phyloP scores from a whole-genome alignment of 2,329 filamentous ascomycete species.

The Keithomyces neogunnii region DNA sequence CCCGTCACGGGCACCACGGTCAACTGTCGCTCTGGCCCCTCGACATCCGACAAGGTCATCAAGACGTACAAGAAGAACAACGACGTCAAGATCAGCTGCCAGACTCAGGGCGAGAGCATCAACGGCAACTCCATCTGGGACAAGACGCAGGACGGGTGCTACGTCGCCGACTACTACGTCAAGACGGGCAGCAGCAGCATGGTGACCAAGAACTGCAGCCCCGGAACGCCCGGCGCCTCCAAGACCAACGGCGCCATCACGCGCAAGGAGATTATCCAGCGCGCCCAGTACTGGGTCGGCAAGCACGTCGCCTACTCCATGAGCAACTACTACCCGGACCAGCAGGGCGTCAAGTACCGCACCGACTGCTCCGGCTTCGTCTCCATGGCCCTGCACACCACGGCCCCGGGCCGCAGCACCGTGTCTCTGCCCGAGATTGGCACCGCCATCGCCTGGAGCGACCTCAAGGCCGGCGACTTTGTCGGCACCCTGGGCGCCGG shows the following conservation, averaged over 20 bases:
- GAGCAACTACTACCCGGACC: slow-evolving; percentile 3
- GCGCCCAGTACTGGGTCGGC: slow-evolving; percentile 7
- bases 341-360: slow-evolving; percentile 3
- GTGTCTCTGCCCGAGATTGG: slow-evolving; percentile 6
- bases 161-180: slow-evolving; percentile 11
- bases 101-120: slow-evolving; percentile 8
- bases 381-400: slow-evolving; percentile 8
- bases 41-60: slow-evolving; percentile 5
- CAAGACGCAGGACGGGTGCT: slow-evolving; percentile 10
- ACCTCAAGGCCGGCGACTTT: slow-evolving; percentile 6
- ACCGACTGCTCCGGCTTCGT: slow-evolving; percentile 10
- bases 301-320: slow-evolving; percentile 8
- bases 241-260: slow-evolving; percentile 3
- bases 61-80: slow-evolving; percentile 9
- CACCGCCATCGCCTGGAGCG: slow-evolving; percentile 3
- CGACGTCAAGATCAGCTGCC: slow-evolving; percentile 10
- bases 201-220: slow-evolving; percentile 1
- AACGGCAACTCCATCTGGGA: slow-evolving; percentile 10
- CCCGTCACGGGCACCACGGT: slow-evolving; percentile 7
- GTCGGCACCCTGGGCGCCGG: slow-evolving; percentile 8
- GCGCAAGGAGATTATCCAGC: slow-evolving; percentile 5
- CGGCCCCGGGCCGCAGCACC: slow-evolving; percentile 3
- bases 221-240: background rate
- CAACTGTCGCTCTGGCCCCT: slow-evolving; percentile 8
- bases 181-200: slow-evolving; percentile 7